A percentile compares a stretch with the other conserved stretches of the same genome.
phyloP scores from a whole-genome alignment of 2,329 filamentous ascomycete genomes.

The Epichloe uncinata region DNA sequence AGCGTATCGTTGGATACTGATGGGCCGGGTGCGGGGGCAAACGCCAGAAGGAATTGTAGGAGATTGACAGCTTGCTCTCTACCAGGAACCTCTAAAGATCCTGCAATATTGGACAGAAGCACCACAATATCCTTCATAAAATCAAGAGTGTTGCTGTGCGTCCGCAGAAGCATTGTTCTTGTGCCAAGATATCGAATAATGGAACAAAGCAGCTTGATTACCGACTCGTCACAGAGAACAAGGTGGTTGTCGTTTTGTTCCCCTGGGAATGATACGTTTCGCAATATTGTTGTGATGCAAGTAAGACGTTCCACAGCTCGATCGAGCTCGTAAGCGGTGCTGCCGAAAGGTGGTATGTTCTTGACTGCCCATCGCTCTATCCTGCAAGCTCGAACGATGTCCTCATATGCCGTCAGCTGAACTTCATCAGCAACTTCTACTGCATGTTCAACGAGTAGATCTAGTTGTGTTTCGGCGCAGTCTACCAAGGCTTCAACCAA shows the following conservation, averaged over 20 bases:
- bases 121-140: slow-evolving; percentile 95
- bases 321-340: slow-evolving; percentile 67
- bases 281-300: slow-evolving; percentile 81
- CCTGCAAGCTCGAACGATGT: slow-evolving; percentile 67
- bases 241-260: slow-evolving; percentile 50
- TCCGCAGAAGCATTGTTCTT: slow-evolving; percentile 72
- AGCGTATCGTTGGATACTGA: slow-evolving; percentile 42
- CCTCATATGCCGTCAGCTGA: slow-evolving; percentile 73
- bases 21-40: slow-evolving; percentile 68
- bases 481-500: slow-evolving; percentile 79
- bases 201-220: slow-evolving; percentile 73
- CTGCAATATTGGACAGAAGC: slow-evolving; percentile 77
- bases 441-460: slow-evolving; percentile 71
- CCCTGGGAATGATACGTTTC: slow-evolving; percentile 78
- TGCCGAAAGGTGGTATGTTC: slow-evolving; percentile 61
- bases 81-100: slow-evolving; percentile 66
- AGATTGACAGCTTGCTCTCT: slow-evolving; percentile 80
- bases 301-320: slow-evolving; percentile 76
- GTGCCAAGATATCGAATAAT: slow-evolving; percentile 81
- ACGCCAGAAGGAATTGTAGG: slow-evolving; percentile 79
- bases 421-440: slow-evolving; percentile 80
- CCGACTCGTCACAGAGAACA: slow-evolving; percentile 58
- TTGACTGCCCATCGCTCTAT: slow-evolving; percentile 59
- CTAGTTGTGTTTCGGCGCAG: slow-evolving; percentile 79
- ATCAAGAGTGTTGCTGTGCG: slow-evolving; percentile 74